A percentile compares a stretch with the other conserved stretches of the same genome.
These are phyloP conservation scores for Boletus rufocinnamomeus DNA, from an alignment of 768 basidiomycete species.

Conservation along the genomic window DNA sequence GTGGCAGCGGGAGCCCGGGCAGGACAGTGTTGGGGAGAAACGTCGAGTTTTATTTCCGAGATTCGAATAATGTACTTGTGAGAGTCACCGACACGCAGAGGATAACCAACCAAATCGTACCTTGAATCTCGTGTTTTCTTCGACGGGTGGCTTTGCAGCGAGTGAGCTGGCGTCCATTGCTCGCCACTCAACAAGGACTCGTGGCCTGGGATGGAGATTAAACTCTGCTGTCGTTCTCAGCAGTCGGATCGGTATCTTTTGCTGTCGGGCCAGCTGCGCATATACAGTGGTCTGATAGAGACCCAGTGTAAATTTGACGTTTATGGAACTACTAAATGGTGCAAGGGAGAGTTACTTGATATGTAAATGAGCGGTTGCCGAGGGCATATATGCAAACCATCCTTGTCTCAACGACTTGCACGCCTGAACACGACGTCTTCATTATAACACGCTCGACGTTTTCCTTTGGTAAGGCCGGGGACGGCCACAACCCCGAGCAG, in stretches of 20 bases:
- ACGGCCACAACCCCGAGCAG: conserved; percentile 15
- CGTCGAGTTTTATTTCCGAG: background rate
- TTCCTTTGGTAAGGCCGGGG: conserved; percentile 3
- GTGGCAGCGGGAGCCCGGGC: conserved; percentile 16
- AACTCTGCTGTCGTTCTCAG: background rate
- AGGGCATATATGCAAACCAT: no score
- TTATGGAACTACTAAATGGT: background rate
- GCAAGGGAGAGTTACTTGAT: background rate
- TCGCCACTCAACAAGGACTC: background rate
- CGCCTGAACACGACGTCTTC: no score
- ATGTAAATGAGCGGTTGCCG: background rate
- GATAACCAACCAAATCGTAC: conserved; percentile 13
- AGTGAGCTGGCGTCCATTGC: conserved; percentile 20
- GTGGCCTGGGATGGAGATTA: background rate
- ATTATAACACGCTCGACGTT: no score
- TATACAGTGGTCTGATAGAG: background rate
- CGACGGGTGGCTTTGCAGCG: conserved; percentile 16
- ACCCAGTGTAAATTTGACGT: background rate
- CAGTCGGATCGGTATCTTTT: background rate
- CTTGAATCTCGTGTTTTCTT: conserved; percentile 30
- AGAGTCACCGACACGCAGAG: background rate
- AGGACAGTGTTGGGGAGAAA: background rate
- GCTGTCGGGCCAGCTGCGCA: background rate
- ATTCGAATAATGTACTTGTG: background rate
- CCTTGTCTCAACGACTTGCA: no score